Percentiles rank a stretch among this genome's conserved stretches.
Conservation (phyloP, 805 yeast genomes). For the Metschnikowia peoriensis region DNA sequence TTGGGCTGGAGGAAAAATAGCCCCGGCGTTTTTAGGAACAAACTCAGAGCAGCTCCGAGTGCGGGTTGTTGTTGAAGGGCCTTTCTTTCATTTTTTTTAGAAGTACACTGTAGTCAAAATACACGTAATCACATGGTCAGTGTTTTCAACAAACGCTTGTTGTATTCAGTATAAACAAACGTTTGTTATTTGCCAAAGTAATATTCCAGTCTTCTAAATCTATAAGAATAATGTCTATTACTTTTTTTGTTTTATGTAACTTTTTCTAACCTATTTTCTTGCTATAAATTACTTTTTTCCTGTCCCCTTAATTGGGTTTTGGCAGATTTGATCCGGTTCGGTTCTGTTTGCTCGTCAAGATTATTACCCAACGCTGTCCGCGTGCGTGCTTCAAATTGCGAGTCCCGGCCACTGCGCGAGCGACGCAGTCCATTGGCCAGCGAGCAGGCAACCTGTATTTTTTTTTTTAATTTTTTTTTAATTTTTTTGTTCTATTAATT, state of each 20-base stretch:
- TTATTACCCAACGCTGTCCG: background rate
- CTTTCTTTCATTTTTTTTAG: too few species aligned
- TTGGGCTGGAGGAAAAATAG: background rate
- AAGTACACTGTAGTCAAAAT: too few species aligned
- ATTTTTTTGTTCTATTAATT: too few species aligned
- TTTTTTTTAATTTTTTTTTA: too few species aligned
- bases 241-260: background rate
- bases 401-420: conserved; percentile 5
- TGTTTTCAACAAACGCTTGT: too few species aligned
- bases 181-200: too few species aligned
- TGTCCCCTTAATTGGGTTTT: too few species aligned
- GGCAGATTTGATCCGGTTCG: background rate
- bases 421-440: conserved; percentile 2
- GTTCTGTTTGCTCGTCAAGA: background rate
- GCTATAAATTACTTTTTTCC: too few species aligned
- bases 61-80: background rate
- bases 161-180: too few species aligned
- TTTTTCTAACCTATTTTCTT: background rate
- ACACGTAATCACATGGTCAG: too few species aligned
- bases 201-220: too few species aligned
- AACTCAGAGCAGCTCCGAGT: background rate
- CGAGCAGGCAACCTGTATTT: conserved; percentile 1
- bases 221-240: too few species aligned
- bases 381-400: background rate
- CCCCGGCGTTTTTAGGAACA: conserved; percentile 6